phyloP scores from a whole-genome alignment of 306 rosid genomes.

The Begonia peltatifolia region DNA sequence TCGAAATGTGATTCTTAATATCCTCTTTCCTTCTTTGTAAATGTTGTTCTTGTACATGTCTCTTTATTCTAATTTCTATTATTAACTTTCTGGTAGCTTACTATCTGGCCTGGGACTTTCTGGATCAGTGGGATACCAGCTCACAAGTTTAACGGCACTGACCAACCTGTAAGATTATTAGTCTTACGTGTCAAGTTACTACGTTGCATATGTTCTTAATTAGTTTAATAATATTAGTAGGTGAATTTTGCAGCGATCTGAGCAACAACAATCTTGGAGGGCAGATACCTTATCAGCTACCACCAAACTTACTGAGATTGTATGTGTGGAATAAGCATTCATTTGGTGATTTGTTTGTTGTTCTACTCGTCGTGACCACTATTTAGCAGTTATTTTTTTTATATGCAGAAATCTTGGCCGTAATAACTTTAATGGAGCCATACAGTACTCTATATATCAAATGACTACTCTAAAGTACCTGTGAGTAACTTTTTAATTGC shows the following conservation, averaged over 20 bases:
- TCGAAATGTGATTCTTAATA: conserved; percentile 55
- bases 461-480: conserved; percentile 49
- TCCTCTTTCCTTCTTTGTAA: conserved; percentile 8
- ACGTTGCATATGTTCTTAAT: background rate
- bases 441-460: conserved; percentile 54
- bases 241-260: conserved; percentile 51
- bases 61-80: conserved; percentile 18
- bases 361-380: background rate
- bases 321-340: conserved; percentile 27
- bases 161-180: conserved; percentile 58
- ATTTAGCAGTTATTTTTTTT: conserved; percentile 1
- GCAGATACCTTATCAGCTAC: conserved; percentile 48
- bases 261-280: conserved; percentile 63
- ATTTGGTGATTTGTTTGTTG: background rate
- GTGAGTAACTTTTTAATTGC: conserved; percentile 27
- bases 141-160: conserved; percentile 31
- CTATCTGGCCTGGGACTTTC: conserved; percentile 47
- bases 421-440: conserved; percentile 42
- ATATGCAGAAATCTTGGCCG: conserved; percentile 62
- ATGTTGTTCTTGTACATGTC: conserved; percentile 5
- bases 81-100: conserved; percentile 30
- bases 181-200: conserved; percentile 2
- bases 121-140: conserved; percentile 47
- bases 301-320: conserved; percentile 59
- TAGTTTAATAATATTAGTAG: background rate